These are phyloP conservation scores for Suhomyces panamericanus DNA, from an alignment of 1,139 yeast species.

Conservation along the genomic window DNA sequence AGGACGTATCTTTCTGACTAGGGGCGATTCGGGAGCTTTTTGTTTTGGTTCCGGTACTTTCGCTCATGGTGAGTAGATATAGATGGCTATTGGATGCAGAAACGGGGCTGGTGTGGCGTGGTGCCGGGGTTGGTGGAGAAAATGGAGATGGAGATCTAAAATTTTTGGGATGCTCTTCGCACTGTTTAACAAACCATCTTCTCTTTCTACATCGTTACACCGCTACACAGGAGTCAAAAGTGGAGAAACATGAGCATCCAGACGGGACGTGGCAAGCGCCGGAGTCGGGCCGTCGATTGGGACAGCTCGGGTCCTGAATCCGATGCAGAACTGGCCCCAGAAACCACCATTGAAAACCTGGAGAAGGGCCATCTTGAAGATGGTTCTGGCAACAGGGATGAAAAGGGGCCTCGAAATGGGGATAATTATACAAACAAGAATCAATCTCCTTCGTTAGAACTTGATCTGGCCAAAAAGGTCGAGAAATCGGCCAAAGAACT, in stretches of 20 bases:
- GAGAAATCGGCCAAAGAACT: constrained; percentile 1
- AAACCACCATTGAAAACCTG: not conserved
- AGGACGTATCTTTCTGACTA: constrained; percentile 21
- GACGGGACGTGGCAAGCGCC: constrained; percentile 22
- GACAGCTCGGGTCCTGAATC: not conserved
- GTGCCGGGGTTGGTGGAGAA: not conserved
- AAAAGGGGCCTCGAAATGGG: not conserved
- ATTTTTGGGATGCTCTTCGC: constrained; percentile 5
- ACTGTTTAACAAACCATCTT: not conserved
- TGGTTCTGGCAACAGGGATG: not conserved
- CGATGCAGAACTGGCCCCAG: not conserved
- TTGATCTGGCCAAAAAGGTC: not conserved
- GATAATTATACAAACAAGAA: too few relatives aligned
- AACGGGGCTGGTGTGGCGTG: not conserved
- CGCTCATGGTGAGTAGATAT: not conserved
- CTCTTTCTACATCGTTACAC: not conserved
- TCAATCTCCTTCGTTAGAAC: not conserved
- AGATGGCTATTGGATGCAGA: not conserved
- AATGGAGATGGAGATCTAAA: too few relatives aligned
- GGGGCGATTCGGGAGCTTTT: constrained; percentile 25
- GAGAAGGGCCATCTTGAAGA: not conserved
- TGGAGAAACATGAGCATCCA: constrained; percentile 6
- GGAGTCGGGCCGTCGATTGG: constrained; percentile 2
- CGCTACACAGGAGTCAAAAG: not conserved
- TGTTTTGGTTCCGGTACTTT: not conserved